Evolutionary conservation across 1,284 basidiomycete genomes (phyloP).

Genomic region (Neolentinus lepideus): DNA sequence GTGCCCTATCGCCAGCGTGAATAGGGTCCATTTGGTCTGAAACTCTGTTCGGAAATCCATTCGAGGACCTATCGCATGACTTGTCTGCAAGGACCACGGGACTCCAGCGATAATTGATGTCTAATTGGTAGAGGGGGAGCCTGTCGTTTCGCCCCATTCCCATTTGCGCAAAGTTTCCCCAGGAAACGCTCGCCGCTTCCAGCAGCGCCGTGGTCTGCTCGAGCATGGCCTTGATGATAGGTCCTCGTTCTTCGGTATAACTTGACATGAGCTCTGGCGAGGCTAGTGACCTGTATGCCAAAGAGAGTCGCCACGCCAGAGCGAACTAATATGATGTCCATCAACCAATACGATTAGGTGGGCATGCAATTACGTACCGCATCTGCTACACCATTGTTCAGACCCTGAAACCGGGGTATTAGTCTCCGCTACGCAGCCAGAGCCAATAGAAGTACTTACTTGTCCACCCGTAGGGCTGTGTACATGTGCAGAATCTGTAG

Average conservation of each 20-base stretch:
- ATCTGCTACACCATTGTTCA: conserved; percentile 33
- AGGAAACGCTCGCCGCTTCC: background rate
- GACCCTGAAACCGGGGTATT: conserved; percentile 16
- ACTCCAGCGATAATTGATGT: conserved; percentile 8
- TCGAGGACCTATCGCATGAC: background rate
- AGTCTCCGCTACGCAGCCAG: background rate
- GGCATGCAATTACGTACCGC: conserved; percentile 18
- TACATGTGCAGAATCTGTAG: conserved; percentile 16
- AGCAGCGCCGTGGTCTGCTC: conserved; percentile 4
- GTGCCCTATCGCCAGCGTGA: conserved; percentile 4
- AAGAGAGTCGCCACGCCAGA: conserved; percentile 32
- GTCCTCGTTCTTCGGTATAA: conserved; percentile 29
- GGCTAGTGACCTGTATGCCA: conserved; percentile 26
- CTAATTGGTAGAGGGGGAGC: conserved; percentile 4
- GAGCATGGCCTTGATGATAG: conserved; percentile 31
- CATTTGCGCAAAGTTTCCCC: background rate
- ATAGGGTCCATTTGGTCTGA: background rate
- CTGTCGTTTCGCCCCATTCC: background rate
- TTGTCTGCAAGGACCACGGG: conserved; percentile 5
- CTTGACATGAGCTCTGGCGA: conserved; percentile 23
- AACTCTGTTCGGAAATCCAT: background rate
- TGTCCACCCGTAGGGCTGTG: conserved; percentile 19
- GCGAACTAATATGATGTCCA: conserved; percentile 21
- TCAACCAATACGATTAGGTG: background rate
- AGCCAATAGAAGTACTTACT: background rate